phyloP scores from a whole-genome alignment of 2,329 filamentous ascomycete species.

The Exophiala sideris region DNA sequence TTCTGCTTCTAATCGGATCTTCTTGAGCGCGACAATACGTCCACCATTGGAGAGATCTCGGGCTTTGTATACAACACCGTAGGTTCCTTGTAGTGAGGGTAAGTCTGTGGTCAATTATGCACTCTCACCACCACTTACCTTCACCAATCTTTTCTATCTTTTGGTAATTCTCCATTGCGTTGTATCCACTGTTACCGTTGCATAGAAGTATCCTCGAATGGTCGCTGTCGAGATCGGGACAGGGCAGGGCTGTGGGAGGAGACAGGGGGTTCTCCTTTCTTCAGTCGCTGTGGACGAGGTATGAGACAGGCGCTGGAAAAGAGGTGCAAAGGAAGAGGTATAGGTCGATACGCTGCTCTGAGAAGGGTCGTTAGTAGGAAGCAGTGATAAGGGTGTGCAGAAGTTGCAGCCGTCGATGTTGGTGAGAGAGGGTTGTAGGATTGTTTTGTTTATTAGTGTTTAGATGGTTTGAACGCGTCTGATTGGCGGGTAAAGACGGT shows the following conservation, averaged over 20 bases:
- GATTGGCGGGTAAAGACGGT: constrained; percentile 9
- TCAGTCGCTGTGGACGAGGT: no score
- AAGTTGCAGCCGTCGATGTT: not conserved
- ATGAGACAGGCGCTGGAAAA: no score
- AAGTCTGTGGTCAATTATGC: constrained; percentile 1
- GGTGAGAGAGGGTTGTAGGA: not conserved
- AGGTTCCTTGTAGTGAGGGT: constrained; percentile 63
- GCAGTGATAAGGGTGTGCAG: not conserved
- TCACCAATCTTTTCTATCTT: constrained; percentile 96
- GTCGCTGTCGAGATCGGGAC: not conserved
- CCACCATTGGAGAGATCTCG: constrained; percentile 76
- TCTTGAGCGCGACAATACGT: constrained; percentile 88
- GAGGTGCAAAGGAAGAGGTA: no score
- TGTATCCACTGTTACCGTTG: not conserved
- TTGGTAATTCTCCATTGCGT: constrained; percentile 88
- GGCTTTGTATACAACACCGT: constrained; percentile 94
- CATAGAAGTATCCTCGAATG: not conserved
- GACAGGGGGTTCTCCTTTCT: not conserved
- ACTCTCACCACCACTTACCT: constrained; percentile 56
- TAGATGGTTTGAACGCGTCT: constrained; percentile 11
- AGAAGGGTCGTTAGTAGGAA: no score
- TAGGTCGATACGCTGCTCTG: no score
- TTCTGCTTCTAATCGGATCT: constrained; percentile 91
- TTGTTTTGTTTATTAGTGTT: constrained; percentile 13
- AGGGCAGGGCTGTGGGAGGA: not conserved